A percentile compares a stretch with the other conserved stretches of the same genome.
These are phyloP conservation scores for Dactylellina drechsleri DNA, from an alignment of 2,329 filamentous ascomycete genomes.

Conservation along the genomic window DNA sequence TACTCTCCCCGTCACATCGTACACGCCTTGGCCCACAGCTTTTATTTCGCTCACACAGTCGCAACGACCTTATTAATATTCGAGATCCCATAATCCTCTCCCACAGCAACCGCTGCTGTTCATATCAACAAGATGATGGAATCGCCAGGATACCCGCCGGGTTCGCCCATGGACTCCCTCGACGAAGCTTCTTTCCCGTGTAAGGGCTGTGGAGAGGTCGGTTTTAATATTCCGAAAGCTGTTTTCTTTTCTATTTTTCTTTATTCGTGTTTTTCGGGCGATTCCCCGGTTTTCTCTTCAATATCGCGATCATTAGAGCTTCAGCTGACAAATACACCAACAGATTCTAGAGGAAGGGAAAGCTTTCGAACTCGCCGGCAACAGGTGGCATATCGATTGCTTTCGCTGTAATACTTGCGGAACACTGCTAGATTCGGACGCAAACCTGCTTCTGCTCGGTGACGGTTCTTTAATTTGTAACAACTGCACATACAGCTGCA, in stretches of 20 bases:
- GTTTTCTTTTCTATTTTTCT: not conserved
- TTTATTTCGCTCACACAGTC: slow-evolving; percentile 9
- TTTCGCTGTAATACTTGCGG: slow-evolving; percentile 97
- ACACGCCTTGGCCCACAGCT: not conserved
- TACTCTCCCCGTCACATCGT: no score
- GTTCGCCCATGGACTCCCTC: slow-evolving; percentile 66
- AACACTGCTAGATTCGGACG: slow-evolving; percentile 96
- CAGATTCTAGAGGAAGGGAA: slow-evolving; percentile 98
- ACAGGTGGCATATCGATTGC: slow-evolving; percentile 98
- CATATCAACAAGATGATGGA: slow-evolving; percentile 54
- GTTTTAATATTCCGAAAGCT: slow-evolving; percentile 14
- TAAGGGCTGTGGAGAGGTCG: slow-evolving; percentile 90
- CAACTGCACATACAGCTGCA: slow-evolving; percentile 99
- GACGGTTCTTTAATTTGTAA: slow-evolving; percentile 99
- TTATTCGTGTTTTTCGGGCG: not conserved
- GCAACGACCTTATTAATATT: not conserved
- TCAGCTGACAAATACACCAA: slow-evolving; percentile 47
- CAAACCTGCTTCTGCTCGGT: slow-evolving; percentile 93
- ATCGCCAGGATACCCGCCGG: slow-evolving; percentile 57
- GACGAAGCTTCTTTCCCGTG: slow-evolving; percentile 86
- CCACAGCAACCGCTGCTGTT: not conserved
- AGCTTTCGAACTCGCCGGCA: slow-evolving; percentile 94
- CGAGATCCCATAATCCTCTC: not conserved
- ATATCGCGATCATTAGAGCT: slow-evolving; percentile 27
- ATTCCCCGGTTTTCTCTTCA: not conserved